Evolutionary conservation across 169 alveolate genomes (phyloP).

Genomic region (Cyclospora cayetanensis): DNA sequence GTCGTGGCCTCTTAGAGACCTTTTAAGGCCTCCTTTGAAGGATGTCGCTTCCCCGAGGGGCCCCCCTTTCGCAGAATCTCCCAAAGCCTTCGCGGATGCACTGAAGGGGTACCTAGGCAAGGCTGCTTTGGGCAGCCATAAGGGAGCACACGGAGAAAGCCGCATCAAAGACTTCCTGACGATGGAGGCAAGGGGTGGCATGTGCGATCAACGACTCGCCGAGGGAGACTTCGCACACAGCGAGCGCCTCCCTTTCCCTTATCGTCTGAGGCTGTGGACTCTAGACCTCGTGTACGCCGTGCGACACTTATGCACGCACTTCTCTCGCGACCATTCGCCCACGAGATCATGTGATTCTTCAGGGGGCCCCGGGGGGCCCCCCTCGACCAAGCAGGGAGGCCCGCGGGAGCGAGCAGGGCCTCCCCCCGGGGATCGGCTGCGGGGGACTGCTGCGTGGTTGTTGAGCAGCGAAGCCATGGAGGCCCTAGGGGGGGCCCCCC

Average conservation of each 20-base stretch:
- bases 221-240: not conserved
- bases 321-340: not conserved
- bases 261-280: no score
- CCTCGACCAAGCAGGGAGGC: not conserved
- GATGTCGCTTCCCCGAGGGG: no score
- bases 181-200: no score
- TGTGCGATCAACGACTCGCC: no score
- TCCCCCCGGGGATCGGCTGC: not conserved
- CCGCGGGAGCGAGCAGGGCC: not conserved
- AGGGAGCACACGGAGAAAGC: not conserved
- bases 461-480: not conserved
- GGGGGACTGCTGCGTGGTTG: not conserved
- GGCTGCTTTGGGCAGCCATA: not conserved
- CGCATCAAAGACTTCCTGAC: no score
- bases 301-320: not conserved
- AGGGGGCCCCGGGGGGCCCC: not conserved
- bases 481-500: not conserved
- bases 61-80: no score
- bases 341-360: not conserved
- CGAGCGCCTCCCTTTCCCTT: not conserved
- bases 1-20: not conserved
- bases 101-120: not conserved
- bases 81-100: no score
- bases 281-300: not conserved
- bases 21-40: not conserved